These are phyloP conservation scores for Pittosporum tobira DNA, from an alignment of 129 eudicot species.

Conservation along the genomic window DNA sequence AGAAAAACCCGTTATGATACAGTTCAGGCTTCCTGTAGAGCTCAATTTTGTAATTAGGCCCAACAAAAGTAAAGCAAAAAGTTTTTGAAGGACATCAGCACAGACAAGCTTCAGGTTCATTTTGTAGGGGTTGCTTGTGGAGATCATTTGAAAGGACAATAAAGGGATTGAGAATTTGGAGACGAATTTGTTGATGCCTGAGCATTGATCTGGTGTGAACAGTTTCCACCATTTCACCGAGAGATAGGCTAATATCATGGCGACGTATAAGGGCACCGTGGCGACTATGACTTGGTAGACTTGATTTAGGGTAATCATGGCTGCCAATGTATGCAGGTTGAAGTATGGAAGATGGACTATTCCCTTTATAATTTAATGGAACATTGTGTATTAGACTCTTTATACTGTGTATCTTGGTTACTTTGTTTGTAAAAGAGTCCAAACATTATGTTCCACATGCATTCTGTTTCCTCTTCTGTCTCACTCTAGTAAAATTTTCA, in stretches of 20 bases:
- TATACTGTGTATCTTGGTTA: slow-evolving; percentile 20
- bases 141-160: slow-evolving; percentile 59
- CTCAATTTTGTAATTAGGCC: slow-evolving; percentile 35
- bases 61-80: slow-evolving; percentile 36
- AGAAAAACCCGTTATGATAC: slow-evolving; percentile 75
- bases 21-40: slow-evolving; percentile 44
- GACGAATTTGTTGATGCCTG: slow-evolving; percentile 79
- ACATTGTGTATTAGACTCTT: slow-evolving; percentile 20
- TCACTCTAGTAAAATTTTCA: too few relatives aligned
- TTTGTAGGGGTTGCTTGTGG: slow-evolving; percentile 55
- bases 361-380: slow-evolving; percentile 14
- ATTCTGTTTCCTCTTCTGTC: too few relatives aligned
- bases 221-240: slow-evolving; percentile 60
- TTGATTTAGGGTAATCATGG: slow-evolving; percentile 49
- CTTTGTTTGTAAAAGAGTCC: slow-evolving; percentile 17
- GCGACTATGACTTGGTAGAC: slow-evolving; percentile 48
- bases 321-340: slow-evolving; percentile 2
- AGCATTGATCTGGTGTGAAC: slow-evolving; percentile 53
- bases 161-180: slow-evolving; percentile 65
- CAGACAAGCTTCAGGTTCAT: slow-evolving; percentile 52
- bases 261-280: slow-evolving; percentile 55
- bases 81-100: slow-evolving; percentile 66
- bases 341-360: slow-evolving; percentile 6
- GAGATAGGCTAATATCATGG: slow-evolving; percentile 55
- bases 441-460: too few relatives aligned